A percentile compares a stretch with the other conserved stretches of the same genome.
These are phyloP conservation scores for Aciculosporium take DNA, from an alignment of 2,329 filamentous ascomycete species.

Conservation along the genomic window DNA sequence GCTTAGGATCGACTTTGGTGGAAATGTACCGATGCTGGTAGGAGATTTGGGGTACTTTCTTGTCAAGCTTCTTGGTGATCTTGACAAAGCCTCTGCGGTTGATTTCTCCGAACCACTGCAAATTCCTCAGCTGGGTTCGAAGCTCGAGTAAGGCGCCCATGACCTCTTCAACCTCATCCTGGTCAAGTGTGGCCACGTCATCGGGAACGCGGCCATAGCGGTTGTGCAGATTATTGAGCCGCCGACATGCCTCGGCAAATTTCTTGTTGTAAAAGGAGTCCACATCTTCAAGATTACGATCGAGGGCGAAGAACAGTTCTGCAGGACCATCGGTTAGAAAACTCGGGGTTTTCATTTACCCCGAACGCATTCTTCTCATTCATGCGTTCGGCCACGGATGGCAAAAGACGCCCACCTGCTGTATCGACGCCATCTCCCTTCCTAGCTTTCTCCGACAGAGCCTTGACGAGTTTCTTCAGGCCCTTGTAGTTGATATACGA, in stretches of 20 bases:
- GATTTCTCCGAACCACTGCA: constrained; percentile 97
- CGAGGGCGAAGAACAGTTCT: constrained; percentile 96
- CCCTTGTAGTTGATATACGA: constrained; percentile 83
- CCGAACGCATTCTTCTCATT: constrained; percentile 10
- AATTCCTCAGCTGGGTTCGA: constrained; percentile 71
- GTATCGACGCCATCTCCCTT: constrained; percentile 68
- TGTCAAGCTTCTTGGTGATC: constrained; percentile 97
- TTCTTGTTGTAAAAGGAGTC: constrained; percentile 97
- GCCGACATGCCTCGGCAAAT: constrained; percentile 67
- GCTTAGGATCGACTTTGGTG: constrained; percentile 76
- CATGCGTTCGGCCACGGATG: constrained; percentile 8
- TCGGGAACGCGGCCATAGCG: constrained; percentile 68
- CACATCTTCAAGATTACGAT: constrained; percentile 94
- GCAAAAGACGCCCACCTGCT: constrained; percentile 54
- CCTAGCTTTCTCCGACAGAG: constrained; percentile 49
- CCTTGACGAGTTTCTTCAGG: constrained; percentile 90
- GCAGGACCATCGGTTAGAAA: constrained; percentile 21
- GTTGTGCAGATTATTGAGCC: constrained; percentile 74
- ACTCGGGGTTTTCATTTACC: constrained; percentile 11
- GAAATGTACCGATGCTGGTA: constrained; percentile 78
- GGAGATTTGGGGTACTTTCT: constrained; percentile 65
- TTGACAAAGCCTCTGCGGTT: constrained; percentile 92
- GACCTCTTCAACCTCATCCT: constrained; percentile 81
- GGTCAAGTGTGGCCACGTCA: constrained; percentile 57
- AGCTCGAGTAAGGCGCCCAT: constrained; percentile 83